phyloP scores from a whole-genome alignment of 371 early-diverging fungal genomes.

The Rhizoclosmatium hyalinum region DNA sequence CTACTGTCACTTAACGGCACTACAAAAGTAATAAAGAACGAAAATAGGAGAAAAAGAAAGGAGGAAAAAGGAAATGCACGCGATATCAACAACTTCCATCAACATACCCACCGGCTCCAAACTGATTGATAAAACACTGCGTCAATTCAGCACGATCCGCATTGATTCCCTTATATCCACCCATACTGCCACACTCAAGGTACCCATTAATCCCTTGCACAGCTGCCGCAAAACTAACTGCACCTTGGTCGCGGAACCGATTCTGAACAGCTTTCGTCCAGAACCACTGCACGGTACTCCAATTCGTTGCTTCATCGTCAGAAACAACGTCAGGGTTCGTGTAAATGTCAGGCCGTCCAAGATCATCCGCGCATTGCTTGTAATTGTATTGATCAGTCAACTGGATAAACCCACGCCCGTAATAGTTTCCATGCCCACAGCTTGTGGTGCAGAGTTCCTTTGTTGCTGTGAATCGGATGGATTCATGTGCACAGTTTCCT shows the following conservation, averaged over 20 bases:
- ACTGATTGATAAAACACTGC: not conserved
- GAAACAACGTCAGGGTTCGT: conserved; percentile 20
- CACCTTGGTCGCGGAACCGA: not conserved
- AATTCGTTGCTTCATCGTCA: not conserved
- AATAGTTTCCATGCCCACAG: conserved; percentile 11
- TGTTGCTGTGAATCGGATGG: not conserved
- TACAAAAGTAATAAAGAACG: no score
- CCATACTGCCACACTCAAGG: conserved; percentile 2
- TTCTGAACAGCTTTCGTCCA: not conserved
- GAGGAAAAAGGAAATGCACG: no score
- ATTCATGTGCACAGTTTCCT: conserved; percentile 3
- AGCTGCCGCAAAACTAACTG: not conserved
- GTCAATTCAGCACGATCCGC: not conserved
- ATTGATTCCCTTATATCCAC: conserved; percentile 13
- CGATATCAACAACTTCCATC: no score
- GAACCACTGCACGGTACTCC: not conserved
- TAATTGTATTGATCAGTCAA: conserved; percentile 21
- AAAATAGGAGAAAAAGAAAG: no score
- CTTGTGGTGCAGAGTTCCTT: not conserved
- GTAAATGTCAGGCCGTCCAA: conserved; percentile 13
- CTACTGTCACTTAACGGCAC: no score
- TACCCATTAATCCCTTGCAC: not conserved
- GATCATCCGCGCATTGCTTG: not conserved
- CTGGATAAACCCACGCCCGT: conserved; percentile 30
- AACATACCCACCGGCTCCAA: not conserved